These are phyloP conservation scores for Fomitopsis pulvina DNA, from an alignment of 768 basidiomycete species.

Conservation along the genomic window DNA sequence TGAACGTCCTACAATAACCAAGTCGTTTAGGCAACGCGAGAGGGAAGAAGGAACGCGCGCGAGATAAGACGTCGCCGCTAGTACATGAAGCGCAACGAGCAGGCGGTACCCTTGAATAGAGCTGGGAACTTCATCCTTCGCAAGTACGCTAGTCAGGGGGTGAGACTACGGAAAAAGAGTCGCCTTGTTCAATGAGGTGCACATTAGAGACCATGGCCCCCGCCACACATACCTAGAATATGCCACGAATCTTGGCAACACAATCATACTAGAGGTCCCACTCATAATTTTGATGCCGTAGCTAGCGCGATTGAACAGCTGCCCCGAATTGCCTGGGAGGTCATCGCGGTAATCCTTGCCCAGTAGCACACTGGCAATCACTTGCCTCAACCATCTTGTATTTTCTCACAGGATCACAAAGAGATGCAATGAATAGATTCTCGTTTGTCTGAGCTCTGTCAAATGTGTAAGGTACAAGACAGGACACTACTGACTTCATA, in stretches of 20 bases:
- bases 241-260: constrained; percentile 5
- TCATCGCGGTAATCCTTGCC: background rate
- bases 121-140: constrained; percentile 13
- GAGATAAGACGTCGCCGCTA: constrained; percentile 17
- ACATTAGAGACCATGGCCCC: background rate
- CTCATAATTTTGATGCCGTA: constrained; percentile 4
- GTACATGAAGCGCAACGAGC: constrained; percentile 18
- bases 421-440: no score
- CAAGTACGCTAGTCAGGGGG: constrained; percentile 11
- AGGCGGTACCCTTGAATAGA: constrained; percentile 19
- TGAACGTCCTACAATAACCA: constrained; percentile 12
- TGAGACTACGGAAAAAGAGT: constrained; percentile 10
- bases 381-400: no score
- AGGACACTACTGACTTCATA: no score
- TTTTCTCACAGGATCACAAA: no score
- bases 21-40: background rate
- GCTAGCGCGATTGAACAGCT: constrained; percentile 1
- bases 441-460: no score
- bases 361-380: no score
- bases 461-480: no score
- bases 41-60: background rate
- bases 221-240: constrained; percentile 4
- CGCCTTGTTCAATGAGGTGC: background rate
- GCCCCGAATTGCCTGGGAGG: constrained; percentile 5
- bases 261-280: constrained; percentile 5